Evolutionary conservation across 139 green algal species (phyloP), one percentile per base, ranked within the genome.

Genomic region (Limnomonas spitsbergensis): DNA sequence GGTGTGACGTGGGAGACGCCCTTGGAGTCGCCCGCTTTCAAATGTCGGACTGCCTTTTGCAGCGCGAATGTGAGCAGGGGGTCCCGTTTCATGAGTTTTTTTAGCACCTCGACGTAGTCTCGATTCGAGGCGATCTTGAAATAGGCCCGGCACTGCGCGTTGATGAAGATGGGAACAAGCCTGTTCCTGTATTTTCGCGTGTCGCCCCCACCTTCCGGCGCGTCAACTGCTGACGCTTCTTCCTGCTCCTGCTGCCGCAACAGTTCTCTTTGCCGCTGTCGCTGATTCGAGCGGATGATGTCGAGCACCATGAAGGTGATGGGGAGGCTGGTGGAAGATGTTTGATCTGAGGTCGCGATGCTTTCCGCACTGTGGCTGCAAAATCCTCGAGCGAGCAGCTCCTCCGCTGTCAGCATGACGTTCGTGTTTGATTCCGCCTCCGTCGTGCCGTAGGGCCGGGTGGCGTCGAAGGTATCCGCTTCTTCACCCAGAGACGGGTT

Each of bases 11-110:
- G 83, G 73, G 66, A 83, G 73, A 85, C 68, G 7, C 75, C 53
- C 37, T 81, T 77, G 67, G 66, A 66, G 32, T 85, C 77, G 0
- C 77, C 79, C 2, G 37, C 7, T 31, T 77, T 83, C 0, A 88
- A 68, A 67, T 82, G 67, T 7, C 78, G 75, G 7, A 88, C 76
- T 1, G 83, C 83, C 47, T 88, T 88, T 37, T 88, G 83, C 37
- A 88, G 42, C 1, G 83, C 83, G 36, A 88, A 88, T 6, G 80
- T 88, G 4, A 88, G 69, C 73, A 85, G 40, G 6, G 83, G 80
- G 74, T 88, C 83, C 0, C 83, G 73, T 67, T 79, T 74, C 14
- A 88, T 42, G 39, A 88, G 39, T 36, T 83, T 81, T 6, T 80
- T 52, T 2, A 88, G 52, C 68, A 88, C 83, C 37, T 66, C 36